Conservation (phyloP, 2,329 filamentous ascomycete species). For the Pyrenophora graminea region DNA sequence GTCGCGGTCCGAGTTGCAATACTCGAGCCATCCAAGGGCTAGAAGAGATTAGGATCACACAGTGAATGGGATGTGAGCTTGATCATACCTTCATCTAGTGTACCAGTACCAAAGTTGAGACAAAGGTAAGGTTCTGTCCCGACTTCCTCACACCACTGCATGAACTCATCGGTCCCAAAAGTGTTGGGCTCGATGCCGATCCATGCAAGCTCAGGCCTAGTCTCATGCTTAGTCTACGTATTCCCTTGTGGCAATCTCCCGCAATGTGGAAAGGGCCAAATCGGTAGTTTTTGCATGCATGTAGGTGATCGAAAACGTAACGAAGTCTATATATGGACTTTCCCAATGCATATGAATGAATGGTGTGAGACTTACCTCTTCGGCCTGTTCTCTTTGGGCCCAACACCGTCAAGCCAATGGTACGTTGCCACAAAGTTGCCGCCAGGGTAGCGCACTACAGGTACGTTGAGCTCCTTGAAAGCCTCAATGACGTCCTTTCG, state of each 20-base stretch:
- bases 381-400: conserved; percentile 71
- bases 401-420: conserved; percentile 82
- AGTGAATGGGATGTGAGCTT: no score
- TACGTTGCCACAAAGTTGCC: conserved; percentile 86
- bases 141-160: conserved; percentile 76
- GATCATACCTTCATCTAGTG: conserved; percentile 55
- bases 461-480: conserved; percentile 73
- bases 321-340: no score
- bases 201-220: conserved; percentile 77
- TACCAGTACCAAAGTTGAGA: conserved; percentile 78
- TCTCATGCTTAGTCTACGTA: conserved; percentile 5
- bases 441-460: conserved; percentile 79
- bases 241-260: not conserved
- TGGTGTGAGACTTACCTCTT: conserved; percentile 46
- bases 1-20: conserved; percentile 78
- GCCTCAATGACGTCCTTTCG: conserved; percentile 77
- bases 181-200: conserved; percentile 74
- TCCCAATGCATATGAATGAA: not conserved
- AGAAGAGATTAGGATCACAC: conserved; percentile 19
- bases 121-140: conserved; percentile 78
- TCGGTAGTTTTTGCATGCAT: no score
- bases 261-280: not conserved
- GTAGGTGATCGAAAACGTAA: no score
- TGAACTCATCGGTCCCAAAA: conserved; percentile 86
- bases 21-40: conserved; percentile 79